These are phyloP conservation scores for Secale cereale DNA, from an alignment of 176 grass and related monocot genomes.

Conservation along the genomic window DNA sequence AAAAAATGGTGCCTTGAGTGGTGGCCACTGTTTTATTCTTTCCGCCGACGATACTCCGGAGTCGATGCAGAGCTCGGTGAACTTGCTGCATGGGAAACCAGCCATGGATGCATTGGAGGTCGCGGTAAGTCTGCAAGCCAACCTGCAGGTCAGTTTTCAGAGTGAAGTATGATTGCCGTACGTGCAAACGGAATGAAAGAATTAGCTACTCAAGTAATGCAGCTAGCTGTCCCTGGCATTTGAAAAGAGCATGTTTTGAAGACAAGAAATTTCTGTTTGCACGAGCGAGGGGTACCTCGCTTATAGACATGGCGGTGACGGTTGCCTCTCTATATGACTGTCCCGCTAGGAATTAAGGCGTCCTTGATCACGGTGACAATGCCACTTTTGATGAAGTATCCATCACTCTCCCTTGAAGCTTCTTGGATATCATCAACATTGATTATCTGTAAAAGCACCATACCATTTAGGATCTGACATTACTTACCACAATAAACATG, in stretches of 20 bases:
- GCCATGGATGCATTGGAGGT: neutral
- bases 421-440: slow-evolving; percentile 78
- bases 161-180: neutral
- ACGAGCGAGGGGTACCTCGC: neutral
- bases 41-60: neutral
- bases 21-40: slow-evolving; percentile 28
- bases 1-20: slow-evolving; percentile 7
- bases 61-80: slow-evolving; percentile 16
- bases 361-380: slow-evolving; percentile 94
- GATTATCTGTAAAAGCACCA: slow-evolving; percentile 62
- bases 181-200: neutral
- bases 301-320: slow-evolving; percentile 31
- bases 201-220: neutral
- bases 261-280: slow-evolving; percentile 1
- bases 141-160: slow-evolving; percentile 3
- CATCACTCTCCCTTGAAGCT: slow-evolving; percentile 84
- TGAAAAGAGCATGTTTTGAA: neutral
- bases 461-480: slow-evolving; percentile 19
- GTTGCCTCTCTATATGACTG: slow-evolving; percentile 53
- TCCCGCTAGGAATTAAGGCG: slow-evolving; percentile 74
- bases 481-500: slow-evolving; percentile 11
- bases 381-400: slow-evolving; percentile 96
- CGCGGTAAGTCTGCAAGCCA: slow-evolving; percentile 24
- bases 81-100: slow-evolving; percentile 13
- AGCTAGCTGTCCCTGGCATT: neutral